These are phyloP conservation scores for Metarhizium rileyi DNA, from an alignment of 2,329 filamentous ascomycete species.

Conservation along the genomic window DNA sequence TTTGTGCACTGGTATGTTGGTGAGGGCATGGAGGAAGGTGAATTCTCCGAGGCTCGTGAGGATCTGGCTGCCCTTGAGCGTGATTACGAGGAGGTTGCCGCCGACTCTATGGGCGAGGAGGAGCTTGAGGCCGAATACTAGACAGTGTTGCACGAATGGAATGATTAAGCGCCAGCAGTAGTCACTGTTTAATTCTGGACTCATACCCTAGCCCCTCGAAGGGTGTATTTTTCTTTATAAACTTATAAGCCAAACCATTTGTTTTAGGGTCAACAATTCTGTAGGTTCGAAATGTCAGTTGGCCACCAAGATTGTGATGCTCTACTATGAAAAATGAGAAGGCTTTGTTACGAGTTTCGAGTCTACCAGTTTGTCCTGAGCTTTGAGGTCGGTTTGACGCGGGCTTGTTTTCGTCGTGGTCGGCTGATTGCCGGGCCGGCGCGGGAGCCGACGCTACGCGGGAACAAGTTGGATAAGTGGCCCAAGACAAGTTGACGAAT, in stretches of 20 bases:
- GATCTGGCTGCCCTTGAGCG: conserved; percentile 96
- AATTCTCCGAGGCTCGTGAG: conserved; percentile 98
- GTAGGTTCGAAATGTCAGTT: conserved; percentile 16
- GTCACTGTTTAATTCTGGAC: conserved; percentile 15
- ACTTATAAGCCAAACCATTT: conserved; percentile 24
- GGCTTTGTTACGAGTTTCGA: too few species aligned
- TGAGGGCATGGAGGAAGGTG: conserved; percentile 99
- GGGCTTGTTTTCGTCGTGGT: neutral
- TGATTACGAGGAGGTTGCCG: conserved; percentile 97
- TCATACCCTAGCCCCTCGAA: conserved; percentile 16
- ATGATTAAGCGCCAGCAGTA: conserved; percentile 5
- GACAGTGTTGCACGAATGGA: conserved; percentile 8
- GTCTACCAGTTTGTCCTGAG: too few species aligned
- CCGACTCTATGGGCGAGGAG: conserved; percentile 83
- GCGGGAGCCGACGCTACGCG: conserved; percentile 22
- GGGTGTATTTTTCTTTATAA: conserved; percentile 30
- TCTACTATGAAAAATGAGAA: neutral
- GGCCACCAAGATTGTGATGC: neutral
- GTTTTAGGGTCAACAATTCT: conserved; percentile 27
- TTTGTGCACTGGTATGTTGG: conserved; percentile 99
- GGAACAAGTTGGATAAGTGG: neutral
- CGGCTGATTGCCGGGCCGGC: conserved; percentile 11
- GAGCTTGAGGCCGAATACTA: conserved; percentile 92
- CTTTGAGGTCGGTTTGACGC: neutral
- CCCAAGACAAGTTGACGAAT: neutral